Evolutionary conservation across 2,329 filamentous ascomycete species (phyloP).

Genomic region (Aspergillus ochraceoroseus): DNA sequence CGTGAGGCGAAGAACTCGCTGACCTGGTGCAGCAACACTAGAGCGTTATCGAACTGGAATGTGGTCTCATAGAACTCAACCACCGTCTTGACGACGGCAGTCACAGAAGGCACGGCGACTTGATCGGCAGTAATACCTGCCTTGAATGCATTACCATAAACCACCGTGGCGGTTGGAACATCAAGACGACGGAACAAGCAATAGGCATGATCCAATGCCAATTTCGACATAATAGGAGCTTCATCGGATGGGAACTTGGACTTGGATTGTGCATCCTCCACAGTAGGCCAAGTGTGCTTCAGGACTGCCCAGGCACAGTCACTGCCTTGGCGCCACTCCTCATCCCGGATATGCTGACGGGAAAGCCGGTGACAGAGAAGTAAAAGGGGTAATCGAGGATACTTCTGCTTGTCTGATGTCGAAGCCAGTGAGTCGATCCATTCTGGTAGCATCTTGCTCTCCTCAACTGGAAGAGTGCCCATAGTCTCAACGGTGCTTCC

Average conservation of each 20-base stretch:
- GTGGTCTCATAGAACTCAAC: slow-evolving; percentile 38
- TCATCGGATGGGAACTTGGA: slow-evolving; percentile 29
- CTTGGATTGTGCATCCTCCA: slow-evolving; percentile 29
- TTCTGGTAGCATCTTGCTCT: slow-evolving; percentile 31
- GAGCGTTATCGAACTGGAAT: slow-evolving; percentile 34
- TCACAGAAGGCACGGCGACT: slow-evolving; percentile 31
- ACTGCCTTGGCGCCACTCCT: slow-evolving; percentile 30
- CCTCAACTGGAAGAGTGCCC: slow-evolving; percentile 22
- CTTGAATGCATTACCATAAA: slow-evolving; percentile 36
- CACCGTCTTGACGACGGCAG: slow-evolving; percentile 33
- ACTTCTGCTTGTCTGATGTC: slow-evolving; percentile 20
- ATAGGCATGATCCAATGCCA: slow-evolving; percentile 33
- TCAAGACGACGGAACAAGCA: slow-evolving; percentile 34
- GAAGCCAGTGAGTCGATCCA: slow-evolving; percentile 34
- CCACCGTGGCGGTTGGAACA: slow-evolving; percentile 26
- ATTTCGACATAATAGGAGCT: slow-evolving; percentile 31
- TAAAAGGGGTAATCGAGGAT: slow-evolving; percentile 23
- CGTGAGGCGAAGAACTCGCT: slow-evolving; percentile 32
- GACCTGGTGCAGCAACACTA: slow-evolving; percentile 30
- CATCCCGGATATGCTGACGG: slow-evolving; percentile 31
- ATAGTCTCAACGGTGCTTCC: slow-evolving; percentile 22
- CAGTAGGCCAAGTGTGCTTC: slow-evolving; percentile 32
- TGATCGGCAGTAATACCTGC: slow-evolving; percentile 30
- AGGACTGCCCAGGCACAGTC: slow-evolving; percentile 29
- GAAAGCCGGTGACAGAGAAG: slow-evolving; percentile 32